Conservation (phyloP, 2,329 filamentous ascomycete species). For the Colletotrichum costaricense region DNA sequence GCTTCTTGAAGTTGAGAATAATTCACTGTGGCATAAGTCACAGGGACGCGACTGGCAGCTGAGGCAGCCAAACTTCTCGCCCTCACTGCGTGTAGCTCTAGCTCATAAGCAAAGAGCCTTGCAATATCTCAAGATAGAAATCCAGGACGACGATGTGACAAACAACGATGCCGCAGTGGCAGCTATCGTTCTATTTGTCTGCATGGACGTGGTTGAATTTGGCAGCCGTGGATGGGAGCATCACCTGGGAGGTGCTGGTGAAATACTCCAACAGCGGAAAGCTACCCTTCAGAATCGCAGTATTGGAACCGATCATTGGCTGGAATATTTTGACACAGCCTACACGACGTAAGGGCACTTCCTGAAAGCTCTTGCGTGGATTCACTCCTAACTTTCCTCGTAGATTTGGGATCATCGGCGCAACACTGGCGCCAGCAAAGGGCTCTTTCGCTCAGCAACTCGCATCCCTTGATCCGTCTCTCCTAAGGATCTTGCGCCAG, state of each 20-base stretch:
- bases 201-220: conserved; percentile 29
- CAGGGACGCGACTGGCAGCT: conserved; percentile 12
- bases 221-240: conserved; percentile 30
- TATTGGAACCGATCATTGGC: not conserved
- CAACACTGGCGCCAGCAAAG: conserved; percentile 15
- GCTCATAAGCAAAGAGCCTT: conserved; percentile 24
- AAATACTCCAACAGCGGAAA: conserved; percentile 10
- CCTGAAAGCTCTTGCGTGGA: not conserved
- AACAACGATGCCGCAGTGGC: conserved; percentile 25
- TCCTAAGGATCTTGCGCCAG: conserved; percentile 12
- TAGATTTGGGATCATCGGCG: conserved; percentile 24
- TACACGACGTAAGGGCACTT: conserved; percentile 15
- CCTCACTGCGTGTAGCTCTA: conserved; percentile 14
- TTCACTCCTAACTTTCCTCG: not conserved
- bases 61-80: not conserved
- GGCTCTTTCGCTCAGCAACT: not conserved
- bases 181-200: conserved; percentile 26
- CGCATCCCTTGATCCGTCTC: not conserved
- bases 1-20: not conserved
- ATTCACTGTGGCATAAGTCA: not conserved
- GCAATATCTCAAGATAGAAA: conserved; percentile 1
- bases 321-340: conserved; percentile 24
- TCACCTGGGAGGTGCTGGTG: conserved; percentile 18
- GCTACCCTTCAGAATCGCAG: not conserved
- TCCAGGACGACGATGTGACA: not conserved